Percentiles rank a stretch among this genome's conserved stretches.
phyloP scores from a whole-genome alignment of 805 yeast species.

The Naumovozyma baii region DNA sequence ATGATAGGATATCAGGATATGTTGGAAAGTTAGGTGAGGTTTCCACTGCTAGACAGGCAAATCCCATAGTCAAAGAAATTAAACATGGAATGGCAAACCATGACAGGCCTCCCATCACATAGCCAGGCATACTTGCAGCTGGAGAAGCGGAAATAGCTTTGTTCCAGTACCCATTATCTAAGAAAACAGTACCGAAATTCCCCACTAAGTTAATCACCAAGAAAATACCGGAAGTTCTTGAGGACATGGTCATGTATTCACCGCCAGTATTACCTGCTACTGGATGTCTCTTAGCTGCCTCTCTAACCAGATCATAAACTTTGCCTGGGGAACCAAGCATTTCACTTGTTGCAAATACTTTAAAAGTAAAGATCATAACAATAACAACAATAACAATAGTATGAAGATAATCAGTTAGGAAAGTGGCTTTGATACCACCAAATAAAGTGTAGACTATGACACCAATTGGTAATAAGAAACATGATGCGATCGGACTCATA shows the following conservation, averaged over 20 bases:
- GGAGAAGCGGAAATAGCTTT: conserved; percentile 84
- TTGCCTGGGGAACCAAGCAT: conserved; percentile 71
- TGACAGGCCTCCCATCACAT: conserved; percentile 76
- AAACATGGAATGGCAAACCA: conserved; percentile 90
- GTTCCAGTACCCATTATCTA: conserved; percentile 83
- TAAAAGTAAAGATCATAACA: conserved; percentile 71
- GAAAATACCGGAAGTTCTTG: conserved; percentile 80
- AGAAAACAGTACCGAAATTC: conserved; percentile 79
- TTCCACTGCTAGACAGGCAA: conserved; percentile 73
- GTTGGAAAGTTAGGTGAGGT: conserved; percentile 65
- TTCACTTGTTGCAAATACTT: conserved; percentile 61
- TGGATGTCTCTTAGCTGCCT: conserved; percentile 52
- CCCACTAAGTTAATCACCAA: conserved; percentile 83
- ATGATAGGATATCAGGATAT: conserved; percentile 55
- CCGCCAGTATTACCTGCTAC: conserved; percentile 76
- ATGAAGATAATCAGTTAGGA: conserved; percentile 69
- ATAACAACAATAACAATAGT: conserved; percentile 74
- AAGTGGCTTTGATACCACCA: conserved; percentile 79
- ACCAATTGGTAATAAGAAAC: conserved; percentile 74
- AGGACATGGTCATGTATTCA: conserved; percentile 78
- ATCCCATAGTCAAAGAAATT: conserved; percentile 75
- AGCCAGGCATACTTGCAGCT: conserved; percentile 77
- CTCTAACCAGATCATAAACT: conserved; percentile 65
- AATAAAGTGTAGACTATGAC: conserved; percentile 64
- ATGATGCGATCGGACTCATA: conserved; percentile 70